Conservation (phyloP, 495 filamentous ascomycete genomes). For the Talaromyces borbonicus region DNA sequence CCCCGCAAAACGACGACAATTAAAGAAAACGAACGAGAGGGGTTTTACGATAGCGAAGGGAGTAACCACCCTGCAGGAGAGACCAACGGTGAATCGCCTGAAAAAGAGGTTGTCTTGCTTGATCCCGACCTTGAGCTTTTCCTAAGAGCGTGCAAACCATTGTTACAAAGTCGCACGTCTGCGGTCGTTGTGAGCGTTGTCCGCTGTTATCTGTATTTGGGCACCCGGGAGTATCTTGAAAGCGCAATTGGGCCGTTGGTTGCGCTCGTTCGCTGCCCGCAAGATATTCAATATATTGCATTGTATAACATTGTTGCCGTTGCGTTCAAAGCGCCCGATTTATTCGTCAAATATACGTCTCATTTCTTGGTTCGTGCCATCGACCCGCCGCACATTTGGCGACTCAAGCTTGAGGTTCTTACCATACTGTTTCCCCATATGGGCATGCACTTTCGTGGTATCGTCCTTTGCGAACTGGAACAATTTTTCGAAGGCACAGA, state of each 20-base stretch:
- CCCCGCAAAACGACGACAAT: constrained; percentile 53
- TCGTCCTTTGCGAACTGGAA: constrained; percentile 85
- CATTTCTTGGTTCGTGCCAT: constrained; percentile 79
- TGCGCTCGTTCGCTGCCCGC: constrained; percentile 69
- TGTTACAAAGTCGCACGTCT: constrained; percentile 88
- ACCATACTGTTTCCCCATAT: constrained; percentile 82
- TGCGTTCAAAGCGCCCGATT: constrained; percentile 57
- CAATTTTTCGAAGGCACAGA: constrained; percentile 78
- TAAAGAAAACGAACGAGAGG: constrained; percentile 46
- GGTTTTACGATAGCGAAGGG: constrained; percentile 69
- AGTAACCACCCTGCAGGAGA: constrained; percentile 27
- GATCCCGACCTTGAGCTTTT: constrained; percentile 81
- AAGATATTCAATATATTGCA: constrained; percentile 80
- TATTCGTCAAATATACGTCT: constrained; percentile 72
- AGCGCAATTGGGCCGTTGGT: constrained; percentile 71
- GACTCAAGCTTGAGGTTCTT: constrained; percentile 81
- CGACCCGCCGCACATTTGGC: constrained; percentile 77
- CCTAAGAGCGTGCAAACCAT: constrained; percentile 64
- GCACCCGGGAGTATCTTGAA: constrained; percentile 61
- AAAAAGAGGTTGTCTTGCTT: constrained; percentile 43
- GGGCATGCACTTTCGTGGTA: constrained; percentile 61
- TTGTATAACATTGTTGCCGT: constrained; percentile 91
- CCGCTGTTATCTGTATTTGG: constrained; percentile 74
- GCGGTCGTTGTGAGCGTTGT: constrained; percentile 84
- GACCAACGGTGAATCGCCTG: constrained; percentile 26